phyloP scores from a whole-genome alignment of 2,329 filamentous ascomycete genomes.

The Harringtonia lauricola region DNA sequence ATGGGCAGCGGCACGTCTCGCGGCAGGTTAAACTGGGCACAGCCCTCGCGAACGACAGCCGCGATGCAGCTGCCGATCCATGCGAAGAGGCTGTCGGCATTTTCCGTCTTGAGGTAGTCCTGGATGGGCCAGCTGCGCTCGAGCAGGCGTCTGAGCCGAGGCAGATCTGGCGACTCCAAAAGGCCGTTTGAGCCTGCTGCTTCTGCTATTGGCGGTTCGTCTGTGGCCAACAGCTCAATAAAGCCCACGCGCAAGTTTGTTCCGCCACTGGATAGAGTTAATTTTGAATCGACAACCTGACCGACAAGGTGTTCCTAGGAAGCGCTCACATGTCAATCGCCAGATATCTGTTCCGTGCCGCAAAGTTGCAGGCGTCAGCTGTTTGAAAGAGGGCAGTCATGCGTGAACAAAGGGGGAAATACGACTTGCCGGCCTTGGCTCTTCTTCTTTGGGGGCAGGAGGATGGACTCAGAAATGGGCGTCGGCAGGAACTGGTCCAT shows the following conservation, averaged over 20 bases:
- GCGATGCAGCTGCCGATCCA: constrained; percentile 75
- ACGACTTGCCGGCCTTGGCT: constrained; percentile 35
- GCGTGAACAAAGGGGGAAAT: no score
- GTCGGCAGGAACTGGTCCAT: constrained; percentile 47
- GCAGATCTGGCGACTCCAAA: no score
- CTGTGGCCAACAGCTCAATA: constrained; percentile 41
- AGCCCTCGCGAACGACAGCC: constrained; percentile 53
- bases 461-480: constrained; percentile 47
- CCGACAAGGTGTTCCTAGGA: no score
- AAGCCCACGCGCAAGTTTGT: constrained; percentile 61
- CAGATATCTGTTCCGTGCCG: constrained; percentile 33
- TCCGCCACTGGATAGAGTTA: constrained; percentile 49
- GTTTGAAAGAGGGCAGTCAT: no score
- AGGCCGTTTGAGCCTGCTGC: background rate
- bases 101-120: constrained; percentile 61
- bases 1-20: constrained; percentile 41
- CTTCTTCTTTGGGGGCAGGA: constrained; percentile 32
- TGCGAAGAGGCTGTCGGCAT: constrained; percentile 63
- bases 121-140: constrained; percentile 67
- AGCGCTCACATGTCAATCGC: constrained; percentile 53
- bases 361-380: constrained; percentile 7
- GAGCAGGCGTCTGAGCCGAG: constrained; percentile 39
- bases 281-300: no score
- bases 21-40: constrained; percentile 29
- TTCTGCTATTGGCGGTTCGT: constrained; percentile 10